phyloP scores from a whole-genome alignment of 1,284 basidiomycete genomes.

The Anthracocystis setariae region DNA sequence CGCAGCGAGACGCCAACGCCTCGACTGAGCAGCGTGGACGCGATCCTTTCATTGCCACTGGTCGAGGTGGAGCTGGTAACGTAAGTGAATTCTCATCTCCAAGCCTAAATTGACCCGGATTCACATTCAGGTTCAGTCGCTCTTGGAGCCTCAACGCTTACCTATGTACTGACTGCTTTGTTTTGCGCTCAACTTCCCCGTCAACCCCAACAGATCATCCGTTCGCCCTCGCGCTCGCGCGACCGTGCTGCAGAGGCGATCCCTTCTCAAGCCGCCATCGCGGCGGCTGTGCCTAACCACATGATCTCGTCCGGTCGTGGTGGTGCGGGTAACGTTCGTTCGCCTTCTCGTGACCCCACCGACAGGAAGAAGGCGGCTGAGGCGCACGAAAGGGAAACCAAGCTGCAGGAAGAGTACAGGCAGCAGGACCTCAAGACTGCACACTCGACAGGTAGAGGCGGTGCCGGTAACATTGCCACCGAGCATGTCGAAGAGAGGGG shows the following conservation, averaged over 20 bases:
- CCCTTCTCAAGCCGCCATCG: slow-evolving; percentile 18
- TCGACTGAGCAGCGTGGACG: slow-evolving; percentile 52
- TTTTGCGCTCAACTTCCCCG: background rate
- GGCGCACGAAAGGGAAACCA: slow-evolving; percentile 42
- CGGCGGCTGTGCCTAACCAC: slow-evolving; percentile 37
- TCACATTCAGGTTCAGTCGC: too few relatives aligned
- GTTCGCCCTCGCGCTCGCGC: slow-evolving; percentile 49
- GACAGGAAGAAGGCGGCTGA: slow-evolving; percentile 64
- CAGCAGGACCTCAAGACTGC: slow-evolving; percentile 67
- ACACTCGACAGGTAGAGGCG: slow-evolving; percentile 78
- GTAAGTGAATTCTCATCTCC: slow-evolving; percentile 35
- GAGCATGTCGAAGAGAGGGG: slow-evolving; percentile 44
- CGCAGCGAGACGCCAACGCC: slow-evolving; percentile 32
- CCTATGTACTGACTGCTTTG: background rate
- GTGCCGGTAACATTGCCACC: slow-evolving; percentile 73
- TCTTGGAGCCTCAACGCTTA: too few relatives aligned
- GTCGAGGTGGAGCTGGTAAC: slow-evolving; percentile 63
- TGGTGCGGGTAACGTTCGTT: slow-evolving; percentile 80
- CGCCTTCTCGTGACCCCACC: slow-evolving; percentile 74
- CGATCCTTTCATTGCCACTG: slow-evolving; percentile 56
- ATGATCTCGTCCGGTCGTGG: slow-evolving; percentile 76
- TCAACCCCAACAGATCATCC: slow-evolving; percentile 39
- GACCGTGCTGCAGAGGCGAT: slow-evolving; percentile 42
- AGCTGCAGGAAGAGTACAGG: slow-evolving; percentile 68
- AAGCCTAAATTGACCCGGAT: background rate